Evolutionary conservation across 2,329 filamentous ascomycete species (phyloP).

Genomic region (Aureobasidium lini): DNA sequence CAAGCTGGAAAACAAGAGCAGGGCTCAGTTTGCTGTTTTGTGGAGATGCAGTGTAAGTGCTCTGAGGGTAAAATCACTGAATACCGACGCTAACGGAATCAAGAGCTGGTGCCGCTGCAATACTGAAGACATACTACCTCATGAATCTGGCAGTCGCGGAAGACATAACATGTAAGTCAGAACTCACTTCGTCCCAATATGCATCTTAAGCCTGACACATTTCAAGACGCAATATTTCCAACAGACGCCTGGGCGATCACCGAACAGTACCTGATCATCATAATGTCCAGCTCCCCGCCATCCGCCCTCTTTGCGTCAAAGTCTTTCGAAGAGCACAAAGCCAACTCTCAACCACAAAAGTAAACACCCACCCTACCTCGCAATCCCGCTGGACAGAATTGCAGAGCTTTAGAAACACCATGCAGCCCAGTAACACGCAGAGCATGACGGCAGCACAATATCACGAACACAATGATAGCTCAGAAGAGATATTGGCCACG

Average conservation of each 20-base stretch:
- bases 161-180: neutral
- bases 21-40: constrained; percentile 11
- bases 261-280: constrained; percentile 3
- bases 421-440: neutral
- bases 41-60: constrained; percentile 9
- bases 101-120: neutral
- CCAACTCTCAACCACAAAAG: neutral
- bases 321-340: neutral
- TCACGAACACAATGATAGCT: neutral
- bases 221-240: neutral
- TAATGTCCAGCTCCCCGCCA: constrained; percentile 1
- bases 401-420: neutral
- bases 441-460: neutral
- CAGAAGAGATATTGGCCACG: neutral
- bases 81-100: neutral
- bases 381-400: neutral
- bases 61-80: neutral
- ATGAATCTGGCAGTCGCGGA: neutral
- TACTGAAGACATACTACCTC: constrained; percentile 3
- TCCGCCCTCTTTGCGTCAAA: neutral
- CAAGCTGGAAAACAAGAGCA: constrained; percentile 1
- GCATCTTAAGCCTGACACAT: neutral
- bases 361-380: neutral
- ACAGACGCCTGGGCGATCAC: constrained; percentile 3
- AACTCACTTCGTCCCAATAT: too few species aligned